Base-by-base conservation (phyloP, 176 grass and related monocot species). In the Oryza meyeriana region DNA sequence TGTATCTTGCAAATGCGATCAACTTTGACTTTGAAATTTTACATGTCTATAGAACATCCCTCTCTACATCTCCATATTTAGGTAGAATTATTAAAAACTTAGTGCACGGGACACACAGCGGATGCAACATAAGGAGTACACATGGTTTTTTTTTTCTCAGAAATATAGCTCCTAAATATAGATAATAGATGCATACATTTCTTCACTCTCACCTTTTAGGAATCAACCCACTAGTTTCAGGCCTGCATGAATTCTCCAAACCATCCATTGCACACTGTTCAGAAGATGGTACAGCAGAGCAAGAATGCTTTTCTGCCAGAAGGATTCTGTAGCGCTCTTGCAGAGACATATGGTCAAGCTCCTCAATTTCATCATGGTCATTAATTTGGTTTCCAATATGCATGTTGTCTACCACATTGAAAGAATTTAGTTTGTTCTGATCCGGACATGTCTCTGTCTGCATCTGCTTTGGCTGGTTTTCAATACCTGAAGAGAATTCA, bases 341-440 rank as follows among this genome's bases (percentile, higher is more conserved):
- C 45, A 94, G 36, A 31, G 85, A 52, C 45, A 94, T 59, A 72
- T 94, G 69, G 73, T 90, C 85, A 30, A 90, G 82, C 22, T 79
- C 80, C 38, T 90, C 82, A 9, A 32, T 70, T 42, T 68, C 82
- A 66, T 29, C 22, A 44, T 36, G 58, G 29, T 58, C 32, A 27
- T 59, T 32, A n/a, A 72, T 77, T 48, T 29, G 18, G 34, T 81
- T 82, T 40, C 44, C 32, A 30, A 52, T 20, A 77, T 35, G 34
- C 47, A 40, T 41, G 17, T 25, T 10, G 69, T 44, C 41, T 35
- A 47, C 64, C 80, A 64, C 47, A 58, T 85, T 77, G 41, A 5
- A 14, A 33, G 31, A 34, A 65, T 40, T 69, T 81, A 45, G 44
- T 74, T 74, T 64, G 9, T 41, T 41, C 72, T 69, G 48, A 80